Evolutionary conservation across 768 basidiomycete genomes (phyloP).

Genomic region (Lactarius akahatsu): DNA sequence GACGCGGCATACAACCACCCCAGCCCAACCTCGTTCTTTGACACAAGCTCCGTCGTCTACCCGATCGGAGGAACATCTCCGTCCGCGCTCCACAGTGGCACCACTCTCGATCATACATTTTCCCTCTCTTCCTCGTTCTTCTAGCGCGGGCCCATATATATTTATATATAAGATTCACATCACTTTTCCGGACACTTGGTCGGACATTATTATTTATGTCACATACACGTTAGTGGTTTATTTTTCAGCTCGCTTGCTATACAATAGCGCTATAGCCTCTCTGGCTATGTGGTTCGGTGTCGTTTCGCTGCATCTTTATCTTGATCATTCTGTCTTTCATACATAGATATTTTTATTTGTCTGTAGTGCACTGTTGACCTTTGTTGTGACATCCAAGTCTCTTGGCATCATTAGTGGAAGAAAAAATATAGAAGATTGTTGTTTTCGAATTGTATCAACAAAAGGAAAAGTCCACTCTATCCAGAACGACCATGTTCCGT

Average conservation of each 20-base stretch:
- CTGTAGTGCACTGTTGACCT: slow-evolving; percentile 24
- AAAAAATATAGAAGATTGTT: neutral
- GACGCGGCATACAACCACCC: slow-evolving; percentile 18
- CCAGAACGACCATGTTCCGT: slow-evolving; percentile 19
- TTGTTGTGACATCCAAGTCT: slow-evolving; percentile 7
- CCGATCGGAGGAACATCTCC: slow-evolving; percentile 24
- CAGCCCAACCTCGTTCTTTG: slow-evolving; percentile 24
- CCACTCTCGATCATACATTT: slow-evolving; percentile 26
- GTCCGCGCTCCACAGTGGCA: slow-evolving; percentile 19
- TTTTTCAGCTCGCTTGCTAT: slow-evolving; percentile 1
- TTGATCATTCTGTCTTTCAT: slow-evolving; percentile 23
- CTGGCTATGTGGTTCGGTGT: neutral
- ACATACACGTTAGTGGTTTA: slow-evolving; percentile 4
- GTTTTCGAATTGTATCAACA: neutral
- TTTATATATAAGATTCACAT: slow-evolving; percentile 5
- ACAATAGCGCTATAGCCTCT: neutral
- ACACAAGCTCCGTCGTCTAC: slow-evolving; percentile 22
- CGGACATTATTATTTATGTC: slow-evolving; percentile 23
- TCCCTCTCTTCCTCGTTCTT: slow-evolving; percentile 26
- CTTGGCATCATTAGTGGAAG: slow-evolving; percentile 16
- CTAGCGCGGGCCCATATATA: slow-evolving; percentile 14
- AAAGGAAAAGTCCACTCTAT: neutral
- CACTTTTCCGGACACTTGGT: slow-evolving; percentile 5
- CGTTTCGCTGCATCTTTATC: slow-evolving; percentile 20
- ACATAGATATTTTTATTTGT: slow-evolving; percentile 31